These are phyloP conservation scores for Pachysandra terminalis DNA, from an alignment of 164 flowering plant genomes.

Conservation along the genomic window DNA sequence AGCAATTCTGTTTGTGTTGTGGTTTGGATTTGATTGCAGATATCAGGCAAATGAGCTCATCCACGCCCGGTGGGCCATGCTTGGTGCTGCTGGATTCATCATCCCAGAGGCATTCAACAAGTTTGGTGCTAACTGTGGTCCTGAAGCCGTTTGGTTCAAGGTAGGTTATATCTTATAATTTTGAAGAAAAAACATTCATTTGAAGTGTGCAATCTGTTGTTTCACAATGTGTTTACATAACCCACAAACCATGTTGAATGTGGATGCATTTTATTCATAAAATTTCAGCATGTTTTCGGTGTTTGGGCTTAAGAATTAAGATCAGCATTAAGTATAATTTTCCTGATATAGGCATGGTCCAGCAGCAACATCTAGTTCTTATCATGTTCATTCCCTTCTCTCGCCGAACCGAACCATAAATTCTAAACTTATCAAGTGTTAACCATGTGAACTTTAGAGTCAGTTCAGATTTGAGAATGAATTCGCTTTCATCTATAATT, in stretches of 20 bases:
- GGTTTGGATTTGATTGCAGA: slow-evolving; percentile 32
- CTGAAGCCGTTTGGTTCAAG: slow-evolving; percentile 99
- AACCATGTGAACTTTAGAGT: no score
- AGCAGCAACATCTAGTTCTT: neutral
- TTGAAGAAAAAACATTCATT: neutral
- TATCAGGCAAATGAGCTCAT: slow-evolving; percentile 89
- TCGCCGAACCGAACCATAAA: neutral
- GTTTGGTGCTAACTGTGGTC: slow-evolving; percentile 94
- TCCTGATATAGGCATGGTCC: neutral
- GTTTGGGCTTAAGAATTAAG: no score
- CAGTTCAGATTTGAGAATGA: neutral
- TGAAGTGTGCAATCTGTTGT: no score
- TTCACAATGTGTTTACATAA: no score
- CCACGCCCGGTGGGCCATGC: slow-evolving; percentile 98
- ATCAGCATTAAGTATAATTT: neutral
- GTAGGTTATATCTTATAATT: no score
- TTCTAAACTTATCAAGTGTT: no score
- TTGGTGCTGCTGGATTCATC: slow-evolving; percentile 94
- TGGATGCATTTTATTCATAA: no score
- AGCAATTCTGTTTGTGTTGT: no score
- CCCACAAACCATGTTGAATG: no score
- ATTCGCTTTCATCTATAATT: neutral
- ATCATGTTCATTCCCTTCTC: neutral
- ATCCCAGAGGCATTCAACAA: slow-evolving; percentile 99
- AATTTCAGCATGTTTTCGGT: no score